phyloP scores from a whole-genome alignment of 495 filamentous ascomycete species.

The Hypoxylon cercidicola region DNA sequence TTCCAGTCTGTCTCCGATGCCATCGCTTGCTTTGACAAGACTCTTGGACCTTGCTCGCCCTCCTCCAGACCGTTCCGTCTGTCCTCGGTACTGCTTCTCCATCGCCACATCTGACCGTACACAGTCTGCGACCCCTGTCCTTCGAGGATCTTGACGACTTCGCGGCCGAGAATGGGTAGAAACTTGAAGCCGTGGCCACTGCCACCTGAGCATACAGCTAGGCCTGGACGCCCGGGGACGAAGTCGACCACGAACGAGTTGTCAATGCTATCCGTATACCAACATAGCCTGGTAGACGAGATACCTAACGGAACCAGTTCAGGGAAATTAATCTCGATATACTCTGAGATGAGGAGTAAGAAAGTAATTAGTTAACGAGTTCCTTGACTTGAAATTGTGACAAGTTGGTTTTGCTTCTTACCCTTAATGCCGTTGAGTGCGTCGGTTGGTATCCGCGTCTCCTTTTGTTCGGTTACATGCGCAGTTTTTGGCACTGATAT shows the following conservation, averaged over 20 bases:
- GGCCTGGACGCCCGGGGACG: constrained; percentile 66
- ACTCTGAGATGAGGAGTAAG: constrained; percentile 25
- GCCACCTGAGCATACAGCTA: constrained; percentile 80
- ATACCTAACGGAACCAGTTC: constrained; percentile 51
- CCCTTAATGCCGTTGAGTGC: constrained; percentile 44
- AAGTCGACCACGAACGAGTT: constrained; percentile 75
- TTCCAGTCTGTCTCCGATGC: constrained; percentile 44
- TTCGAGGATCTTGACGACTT: constrained; percentile 65
- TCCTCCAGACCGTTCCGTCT: constrained; percentile 49
- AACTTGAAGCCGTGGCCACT: constrained; percentile 86
- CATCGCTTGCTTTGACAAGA: constrained; percentile 44
- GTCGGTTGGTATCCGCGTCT: constrained; percentile 51
- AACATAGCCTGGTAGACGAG: constrained; percentile 71
- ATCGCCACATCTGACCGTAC: constrained; percentile 48
- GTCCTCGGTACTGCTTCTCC: constrained; percentile 33
- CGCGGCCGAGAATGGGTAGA: constrained; percentile 78
- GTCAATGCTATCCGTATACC: constrained; percentile 72
- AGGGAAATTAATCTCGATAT: constrained; percentile 46
- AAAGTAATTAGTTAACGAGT: neutral
- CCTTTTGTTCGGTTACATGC: constrained; percentile 41
- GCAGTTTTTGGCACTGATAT: constrained; percentile 41
- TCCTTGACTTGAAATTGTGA: constrained; percentile 1
- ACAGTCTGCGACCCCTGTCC: constrained; percentile 40
- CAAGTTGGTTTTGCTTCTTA: constrained; percentile 19
- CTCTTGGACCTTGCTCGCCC: constrained; percentile 45